Conservation (phyloP, 1,139 yeast genomes). For the Kurtzmaniella quercitrusa region DNA sequence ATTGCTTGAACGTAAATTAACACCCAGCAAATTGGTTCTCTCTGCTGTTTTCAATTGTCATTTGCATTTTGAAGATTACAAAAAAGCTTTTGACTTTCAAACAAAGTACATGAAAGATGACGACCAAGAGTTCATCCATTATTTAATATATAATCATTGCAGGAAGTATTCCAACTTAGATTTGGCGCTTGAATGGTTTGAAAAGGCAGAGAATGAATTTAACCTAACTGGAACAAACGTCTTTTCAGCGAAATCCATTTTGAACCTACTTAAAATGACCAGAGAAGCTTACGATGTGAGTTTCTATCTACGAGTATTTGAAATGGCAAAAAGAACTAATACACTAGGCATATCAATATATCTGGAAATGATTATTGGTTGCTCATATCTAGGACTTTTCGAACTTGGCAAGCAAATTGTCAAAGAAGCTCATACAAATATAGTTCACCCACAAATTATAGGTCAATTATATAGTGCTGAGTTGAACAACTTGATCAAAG, state of each 20-base stretch:
- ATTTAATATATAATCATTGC: neutral
- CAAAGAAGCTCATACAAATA: slow-evolving; percentile 25
- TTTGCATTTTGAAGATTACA: slow-evolving; percentile 40
- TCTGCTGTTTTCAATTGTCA: slow-evolving; percentile 47
- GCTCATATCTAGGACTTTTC: slow-evolving; percentile 27
- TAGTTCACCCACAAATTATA: slow-evolving; percentile 27
- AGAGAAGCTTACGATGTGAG: slow-evolving; percentile 20
- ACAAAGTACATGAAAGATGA: slow-evolving; percentile 11
- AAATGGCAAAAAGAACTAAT: slow-evolving; percentile 16
- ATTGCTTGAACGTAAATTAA: slow-evolving; percentile 40
- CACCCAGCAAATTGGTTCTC: slow-evolving; percentile 46
- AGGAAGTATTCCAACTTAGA: slow-evolving; percentile 18
- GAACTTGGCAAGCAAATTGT: slow-evolving; percentile 28
- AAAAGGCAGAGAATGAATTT: slow-evolving; percentile 25
- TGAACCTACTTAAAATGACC: slow-evolving; percentile 17
- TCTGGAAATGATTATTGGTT: slow-evolving; percentile 21
- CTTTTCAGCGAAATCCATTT: slow-evolving; percentile 15
- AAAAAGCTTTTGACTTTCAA: slow-evolving; percentile 30
- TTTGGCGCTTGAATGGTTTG: slow-evolving; percentile 38
- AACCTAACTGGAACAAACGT: slow-evolving; percentile 11
- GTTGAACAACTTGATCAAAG: slow-evolving; percentile 20
- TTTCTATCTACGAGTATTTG: slow-evolving; percentile 19
- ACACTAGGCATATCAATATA: slow-evolving; percentile 15
- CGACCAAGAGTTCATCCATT: neutral
- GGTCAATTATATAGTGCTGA: slow-evolving; percentile 27